Conservation (phyloP, 2,329 filamentous ascomycete genomes). For the Apiospora koreana region DNA sequence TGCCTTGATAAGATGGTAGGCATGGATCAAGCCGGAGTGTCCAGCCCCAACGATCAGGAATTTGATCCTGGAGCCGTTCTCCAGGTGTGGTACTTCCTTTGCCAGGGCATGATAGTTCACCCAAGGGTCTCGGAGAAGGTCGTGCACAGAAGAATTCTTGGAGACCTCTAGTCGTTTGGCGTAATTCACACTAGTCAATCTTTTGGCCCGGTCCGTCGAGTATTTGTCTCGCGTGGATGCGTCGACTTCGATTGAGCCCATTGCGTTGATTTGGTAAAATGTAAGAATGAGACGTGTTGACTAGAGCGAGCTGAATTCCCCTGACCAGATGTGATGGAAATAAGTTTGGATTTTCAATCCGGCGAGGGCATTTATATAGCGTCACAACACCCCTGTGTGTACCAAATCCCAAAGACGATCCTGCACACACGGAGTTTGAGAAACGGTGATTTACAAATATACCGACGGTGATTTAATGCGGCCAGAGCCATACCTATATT, state of each 20-base stretch:
- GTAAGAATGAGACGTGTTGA: background rate
- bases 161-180: background rate
- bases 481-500: background rate
- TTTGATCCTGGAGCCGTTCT: too few species aligned
- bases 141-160: background rate
- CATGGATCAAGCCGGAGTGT: too few species aligned
- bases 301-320: background rate
- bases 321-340: background rate
- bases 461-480: background rate
- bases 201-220: background rate
- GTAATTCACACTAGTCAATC: background rate
- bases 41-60: too few species aligned
- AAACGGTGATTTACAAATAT: background rate
- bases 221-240: background rate
- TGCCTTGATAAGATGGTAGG: too few species aligned
- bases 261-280: background rate
- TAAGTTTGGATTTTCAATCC: background rate
- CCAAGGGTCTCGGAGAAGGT: background rate
- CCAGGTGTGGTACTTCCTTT: too few species aligned
- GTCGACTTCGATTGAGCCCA: background rate
- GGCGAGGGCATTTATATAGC: background rate
- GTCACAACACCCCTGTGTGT: background rate
- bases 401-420: background rate
- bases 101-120: background rate
- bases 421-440: background rate